Percentiles rank a stretch among this genome's conserved stretches.
Conservation (phyloP, 2,329 filamentous ascomycete species). For the Claviceps cyperi region DNA sequence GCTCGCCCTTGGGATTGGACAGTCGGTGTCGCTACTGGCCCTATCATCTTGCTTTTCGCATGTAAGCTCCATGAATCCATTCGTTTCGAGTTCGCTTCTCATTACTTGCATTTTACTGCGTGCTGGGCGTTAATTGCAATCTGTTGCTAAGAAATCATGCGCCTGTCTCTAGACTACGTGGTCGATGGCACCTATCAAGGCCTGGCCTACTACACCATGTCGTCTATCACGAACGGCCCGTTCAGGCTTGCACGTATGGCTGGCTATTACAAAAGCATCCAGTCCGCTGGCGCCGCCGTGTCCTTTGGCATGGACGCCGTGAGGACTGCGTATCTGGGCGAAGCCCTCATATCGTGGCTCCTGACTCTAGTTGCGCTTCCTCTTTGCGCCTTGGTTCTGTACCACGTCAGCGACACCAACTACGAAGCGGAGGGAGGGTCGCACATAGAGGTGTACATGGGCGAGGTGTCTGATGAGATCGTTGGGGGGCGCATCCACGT, state of each 20-base stretch:
- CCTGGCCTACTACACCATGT: constrained; percentile 58
- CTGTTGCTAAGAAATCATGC: background rate
- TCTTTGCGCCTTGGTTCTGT: constrained; percentile 3
- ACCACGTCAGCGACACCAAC: constrained; percentile 2
- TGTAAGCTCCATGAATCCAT: constrained; percentile 5
- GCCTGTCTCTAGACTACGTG: constrained; percentile 10
- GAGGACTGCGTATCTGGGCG: constrained; percentile 8
- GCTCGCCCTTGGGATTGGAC: constrained; percentile 15
- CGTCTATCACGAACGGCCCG: constrained; percentile 57
- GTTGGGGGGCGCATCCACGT: background rate
- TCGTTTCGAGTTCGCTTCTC: no score
- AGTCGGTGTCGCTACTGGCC: constrained; percentile 10
- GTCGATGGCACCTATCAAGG: constrained; percentile 28
- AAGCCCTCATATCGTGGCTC: constrained; percentile 4
- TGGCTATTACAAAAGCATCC: constrained; percentile 73
- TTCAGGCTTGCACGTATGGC: constrained; percentile 62
- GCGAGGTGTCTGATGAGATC: background rate
- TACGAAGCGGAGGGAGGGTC: constrained; percentile 1
- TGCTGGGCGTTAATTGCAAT: no score
- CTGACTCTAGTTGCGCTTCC: constrained; percentile 2
- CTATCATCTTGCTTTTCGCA: constrained; percentile 13
- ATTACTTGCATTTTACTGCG: no score
- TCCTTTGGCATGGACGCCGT: constrained; percentile 21
- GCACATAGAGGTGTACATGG: background rate
- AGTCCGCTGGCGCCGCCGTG: constrained; percentile 56